phyloP scores from a whole-genome alignment of 805 yeast genomes.

The Pichia paraexigua region DNA sequence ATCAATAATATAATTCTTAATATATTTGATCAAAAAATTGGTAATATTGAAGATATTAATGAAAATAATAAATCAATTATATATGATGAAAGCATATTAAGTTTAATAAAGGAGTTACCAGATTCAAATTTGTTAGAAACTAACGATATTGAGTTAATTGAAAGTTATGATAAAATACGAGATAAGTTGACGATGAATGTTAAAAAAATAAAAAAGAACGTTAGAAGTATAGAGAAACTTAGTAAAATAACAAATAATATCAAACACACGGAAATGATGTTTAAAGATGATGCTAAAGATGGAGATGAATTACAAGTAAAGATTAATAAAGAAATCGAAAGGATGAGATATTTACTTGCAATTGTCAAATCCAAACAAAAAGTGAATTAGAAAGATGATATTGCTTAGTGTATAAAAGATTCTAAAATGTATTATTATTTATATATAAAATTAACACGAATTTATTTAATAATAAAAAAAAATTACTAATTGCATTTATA shows the following conservation, averaged over 20 bases:
- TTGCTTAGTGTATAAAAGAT: background rate
- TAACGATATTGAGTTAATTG: conserved; percentile 17
- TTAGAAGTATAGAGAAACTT: conserved; percentile 10
- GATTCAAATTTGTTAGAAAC: conserved; percentile 15
- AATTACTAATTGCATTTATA: background rate
- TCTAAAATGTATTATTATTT: background rate
- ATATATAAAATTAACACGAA: background rate
- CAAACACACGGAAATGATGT: conserved; percentile 6
- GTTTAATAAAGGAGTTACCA: conserved; percentile 26
- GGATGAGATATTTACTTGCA: conserved; percentile 9
- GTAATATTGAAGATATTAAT: conserved; percentile 18
- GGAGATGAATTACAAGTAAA: background rate
- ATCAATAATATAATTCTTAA: conserved; percentile 22
- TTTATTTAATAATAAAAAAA: background rate
- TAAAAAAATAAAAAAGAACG: conserved; percentile 11
- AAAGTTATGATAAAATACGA: conserved; percentile 18
- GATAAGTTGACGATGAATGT: background rate
- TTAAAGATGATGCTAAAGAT: background rate
- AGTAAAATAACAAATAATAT: conserved; percentile 11
- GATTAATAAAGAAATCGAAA: conserved; percentile 11
- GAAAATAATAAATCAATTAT: conserved; percentile 4
- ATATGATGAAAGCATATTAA: conserved; percentile 15
- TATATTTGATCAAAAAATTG: conserved; percentile 14
- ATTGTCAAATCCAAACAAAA: background rate
- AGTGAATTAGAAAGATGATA: background rate